Evolutionary conservation across 2,329 filamentous ascomycete species (phyloP).

Genomic region (Leptographium lundbergii): DNA sequence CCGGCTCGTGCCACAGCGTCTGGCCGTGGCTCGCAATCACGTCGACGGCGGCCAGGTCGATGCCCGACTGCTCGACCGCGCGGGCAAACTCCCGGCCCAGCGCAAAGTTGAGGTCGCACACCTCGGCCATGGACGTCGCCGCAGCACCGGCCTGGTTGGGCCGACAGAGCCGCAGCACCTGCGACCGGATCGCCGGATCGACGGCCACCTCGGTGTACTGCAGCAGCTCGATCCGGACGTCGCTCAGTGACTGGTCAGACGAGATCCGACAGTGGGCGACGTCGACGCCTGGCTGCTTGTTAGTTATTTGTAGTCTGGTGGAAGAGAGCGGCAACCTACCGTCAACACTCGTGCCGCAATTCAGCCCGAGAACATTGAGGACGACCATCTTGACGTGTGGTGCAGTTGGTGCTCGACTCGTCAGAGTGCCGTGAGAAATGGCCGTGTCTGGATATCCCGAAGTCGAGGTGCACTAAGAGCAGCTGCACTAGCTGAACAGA

Average conservation of each 20-base stretch:
- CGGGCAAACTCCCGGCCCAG: constrained; percentile 1
- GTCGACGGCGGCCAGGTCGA: neutral
- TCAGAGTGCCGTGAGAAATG: neutral
- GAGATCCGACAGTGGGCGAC: constrained; percentile 1
- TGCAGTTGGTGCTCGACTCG: neutral
- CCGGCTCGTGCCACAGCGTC: neutral
- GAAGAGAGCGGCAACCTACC: neutral
- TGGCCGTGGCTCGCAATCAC: neutral
- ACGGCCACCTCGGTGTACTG: neutral
- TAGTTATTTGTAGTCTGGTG: no score
- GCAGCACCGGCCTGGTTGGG: neutral
- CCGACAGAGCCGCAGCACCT: neutral
- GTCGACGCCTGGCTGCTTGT: neutral
- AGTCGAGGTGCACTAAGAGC: no score
- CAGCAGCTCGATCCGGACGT: neutral
- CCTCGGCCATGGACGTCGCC: neutral
- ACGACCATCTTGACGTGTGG: neutral
- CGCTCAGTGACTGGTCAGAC: neutral
- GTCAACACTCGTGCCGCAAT: constrained; percentile 1
- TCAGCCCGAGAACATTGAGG: neutral
- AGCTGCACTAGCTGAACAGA: no score
- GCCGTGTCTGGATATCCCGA: neutral
- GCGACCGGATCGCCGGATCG: neutral
- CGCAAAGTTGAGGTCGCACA: constrained; percentile 3
- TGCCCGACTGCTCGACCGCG: neutral